Base-by-base conservation (phyloP, 345 rosid genomes). In the Melastoma malabathricum region DNA sequence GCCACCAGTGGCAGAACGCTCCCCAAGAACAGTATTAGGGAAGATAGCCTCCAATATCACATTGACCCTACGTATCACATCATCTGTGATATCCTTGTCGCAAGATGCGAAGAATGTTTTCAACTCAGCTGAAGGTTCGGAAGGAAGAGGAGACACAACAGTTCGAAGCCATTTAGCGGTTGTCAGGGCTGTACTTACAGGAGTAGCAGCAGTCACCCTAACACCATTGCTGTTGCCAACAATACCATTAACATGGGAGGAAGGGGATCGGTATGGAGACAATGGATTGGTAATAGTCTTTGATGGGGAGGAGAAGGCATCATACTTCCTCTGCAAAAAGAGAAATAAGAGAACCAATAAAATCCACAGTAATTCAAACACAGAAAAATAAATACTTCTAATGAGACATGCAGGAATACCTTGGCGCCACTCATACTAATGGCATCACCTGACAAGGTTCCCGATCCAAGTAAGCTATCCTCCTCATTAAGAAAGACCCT, bases 111-210 rank as follows among this genome's bases (percentile, higher is more conserved):
- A 66, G 60, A 84, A 84, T 29, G 62, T 75, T 67, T 74, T 81
- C 66, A 92, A 61, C 64, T 76, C 92, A 15, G 68, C 69, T 14
- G 96, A 80, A 19, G 96, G 96, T 62, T 77, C 79, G 25, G 95
- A 67, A 58, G 83, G 74, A 49, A 87, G 86, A 51, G 95, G 83
- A 58, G 88, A 84, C 62, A 92, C 73, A 54, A 81, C 71, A 22
- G 79, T 76, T 38, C 95, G 79, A 38, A 92, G 97, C 98, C 98
- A 92, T 69, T 87, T 87, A 23, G 98, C 95, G 57, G 98, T 92
- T 55, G 93, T 82, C 97, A 92, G 82, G 52, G 96, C 96, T 20
- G 89, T 74, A 69, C 81, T 82, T 47, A 92, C 86, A 16, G 98
- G 97, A 54, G 98, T 92, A 56, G 88, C 73, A 51, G 88, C 73